Evolutionary conservation across 2,329 filamentous ascomycete species (phyloP), one percentile per base, ranked within the genome.

Genomic region (Ceratocystis eucalypticola): DNA sequence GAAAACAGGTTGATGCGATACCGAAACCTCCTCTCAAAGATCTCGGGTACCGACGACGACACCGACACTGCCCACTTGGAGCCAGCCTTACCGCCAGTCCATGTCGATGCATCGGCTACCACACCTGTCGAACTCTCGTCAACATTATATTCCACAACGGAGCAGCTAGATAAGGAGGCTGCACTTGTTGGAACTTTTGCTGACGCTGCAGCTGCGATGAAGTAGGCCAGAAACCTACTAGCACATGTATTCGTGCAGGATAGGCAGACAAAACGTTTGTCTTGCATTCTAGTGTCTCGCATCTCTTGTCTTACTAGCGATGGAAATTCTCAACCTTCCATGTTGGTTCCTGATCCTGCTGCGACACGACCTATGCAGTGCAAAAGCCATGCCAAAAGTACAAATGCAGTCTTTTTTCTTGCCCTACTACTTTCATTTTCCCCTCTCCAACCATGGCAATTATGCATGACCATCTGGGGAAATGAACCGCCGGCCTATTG

Each of bases 131-230:
- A 86, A 70, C 84, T 33, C n/a, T 45, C 30, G 25, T 45, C 30
- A 45, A 17, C 41, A 25, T 30, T 41, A 37, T 41, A 41, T 48
- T 53, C 46, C 15, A 28, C 28, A 7, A 55, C 45, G 22, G 57
- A 63, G 1, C 76, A 76, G 55, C 79, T 82, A 64, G 80, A 83
- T 62, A 80, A 81, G 68, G 76, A 74, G 46, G 72, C 76, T 53
- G 80, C 82, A 68, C 77, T 85, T 50, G 81, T 85, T 15, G 82
- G 83, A 55, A 84, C 82, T 17, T 85, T 85, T 75, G 80, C 81
- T 57, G 83, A 85, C 71, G 83, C 82, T 25, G 82, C 80, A 25
- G 79, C 79, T 10, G 80, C 79, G 17, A 80, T 82, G 75, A 59
- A 46, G 22, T 65, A 65, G 48, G 10, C 2, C 2, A 30, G 5